These are phyloP conservation scores for Chytriomyces sp. DNA, from an alignment of 192 early-diverging fungal species.

Conservation along the genomic window DNA sequence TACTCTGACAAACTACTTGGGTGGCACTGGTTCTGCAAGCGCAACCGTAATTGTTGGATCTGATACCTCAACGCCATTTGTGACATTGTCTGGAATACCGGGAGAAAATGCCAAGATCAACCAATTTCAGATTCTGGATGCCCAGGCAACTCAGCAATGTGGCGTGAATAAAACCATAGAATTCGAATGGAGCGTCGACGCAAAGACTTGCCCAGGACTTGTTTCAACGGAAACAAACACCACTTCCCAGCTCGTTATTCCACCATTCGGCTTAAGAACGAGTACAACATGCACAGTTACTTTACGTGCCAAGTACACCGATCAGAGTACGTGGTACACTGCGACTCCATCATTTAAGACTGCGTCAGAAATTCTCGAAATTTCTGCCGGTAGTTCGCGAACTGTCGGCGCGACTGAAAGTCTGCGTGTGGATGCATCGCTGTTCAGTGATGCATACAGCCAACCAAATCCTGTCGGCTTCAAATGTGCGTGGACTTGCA, in stretches of 20 bases:
- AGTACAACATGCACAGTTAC: conserved; percentile 8
- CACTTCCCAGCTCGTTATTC: conserved; percentile 15
- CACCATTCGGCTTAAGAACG: conserved; percentile 10
- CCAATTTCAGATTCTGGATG: conserved; percentile 14
- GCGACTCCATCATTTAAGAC: conserved; percentile 16
- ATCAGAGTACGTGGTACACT: not conserved
- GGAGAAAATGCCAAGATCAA: conserved; percentile 8
- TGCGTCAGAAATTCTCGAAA: conserved; percentile 13
- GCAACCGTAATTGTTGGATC: not conserved
- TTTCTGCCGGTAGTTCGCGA: conserved; percentile 28
- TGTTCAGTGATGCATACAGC: conserved; percentile 6
- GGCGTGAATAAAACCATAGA: not conserved
- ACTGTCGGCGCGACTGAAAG: conserved; percentile 2
- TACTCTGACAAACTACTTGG: conserved; percentile 20
- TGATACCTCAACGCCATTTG: conserved; percentile 4
- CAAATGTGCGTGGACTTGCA: conserved; percentile 25
- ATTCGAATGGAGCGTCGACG: conserved; percentile 10
- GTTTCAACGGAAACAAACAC: not conserved
- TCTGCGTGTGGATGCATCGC: conserved; percentile 4
- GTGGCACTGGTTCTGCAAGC: not conserved
- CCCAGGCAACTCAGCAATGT: conserved; percentile 1
- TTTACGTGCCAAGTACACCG: conserved; percentile 18
- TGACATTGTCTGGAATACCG: conserved; percentile 11
- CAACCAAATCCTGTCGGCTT: not conserved
- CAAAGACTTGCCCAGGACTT: conserved; percentile 18